A percentile compares a stretch with the other conserved stretches of the same genome.
These are phyloP conservation scores for Brassica nigra DNA, from an alignment of 345 rosid genomes.

Conservation along the genomic window DNA sequence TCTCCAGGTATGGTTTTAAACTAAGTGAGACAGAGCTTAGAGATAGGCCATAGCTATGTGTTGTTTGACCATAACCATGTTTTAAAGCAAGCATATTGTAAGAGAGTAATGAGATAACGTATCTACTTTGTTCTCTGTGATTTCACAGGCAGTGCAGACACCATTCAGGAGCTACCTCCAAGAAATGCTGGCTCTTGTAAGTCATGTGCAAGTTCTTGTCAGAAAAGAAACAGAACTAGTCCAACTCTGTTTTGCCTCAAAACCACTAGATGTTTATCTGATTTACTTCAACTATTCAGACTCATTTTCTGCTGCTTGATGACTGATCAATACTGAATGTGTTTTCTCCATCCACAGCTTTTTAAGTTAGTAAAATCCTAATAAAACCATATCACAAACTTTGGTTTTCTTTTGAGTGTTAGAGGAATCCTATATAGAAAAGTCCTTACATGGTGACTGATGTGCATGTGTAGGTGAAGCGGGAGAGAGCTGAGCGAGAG, in stretches of 20 bases:
- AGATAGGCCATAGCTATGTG: background rate
- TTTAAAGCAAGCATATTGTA: background rate
- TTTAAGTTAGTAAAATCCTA: background rate
- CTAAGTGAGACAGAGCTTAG: background rate
- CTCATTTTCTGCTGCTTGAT: background rate
- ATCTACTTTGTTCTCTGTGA: background rate
- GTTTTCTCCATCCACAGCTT: background rate
- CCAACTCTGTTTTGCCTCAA: background rate
- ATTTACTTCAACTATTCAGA: background rate
- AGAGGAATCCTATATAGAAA: background rate
- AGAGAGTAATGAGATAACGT: background rate
- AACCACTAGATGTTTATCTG: background rate
- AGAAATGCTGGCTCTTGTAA: constrained; percentile 83
- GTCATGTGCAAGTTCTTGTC: constrained; percentile 31
- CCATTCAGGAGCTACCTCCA: constrained; percentile 85
- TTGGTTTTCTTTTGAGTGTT: background rate
- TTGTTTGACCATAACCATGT: background rate
- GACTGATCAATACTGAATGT: background rate
- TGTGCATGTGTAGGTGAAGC: constrained; percentile 58
- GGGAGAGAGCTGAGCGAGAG: constrained; percentile 79
- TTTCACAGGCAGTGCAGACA: constrained; percentile 70
- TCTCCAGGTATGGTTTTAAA: background rate
- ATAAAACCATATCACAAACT: background rate
- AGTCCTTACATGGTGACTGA: background rate
- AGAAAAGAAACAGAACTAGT: background rate